Evolutionary conservation across 1,139 yeast genomes (phyloP).

Genomic region (Pichia inconspicua): DNA sequence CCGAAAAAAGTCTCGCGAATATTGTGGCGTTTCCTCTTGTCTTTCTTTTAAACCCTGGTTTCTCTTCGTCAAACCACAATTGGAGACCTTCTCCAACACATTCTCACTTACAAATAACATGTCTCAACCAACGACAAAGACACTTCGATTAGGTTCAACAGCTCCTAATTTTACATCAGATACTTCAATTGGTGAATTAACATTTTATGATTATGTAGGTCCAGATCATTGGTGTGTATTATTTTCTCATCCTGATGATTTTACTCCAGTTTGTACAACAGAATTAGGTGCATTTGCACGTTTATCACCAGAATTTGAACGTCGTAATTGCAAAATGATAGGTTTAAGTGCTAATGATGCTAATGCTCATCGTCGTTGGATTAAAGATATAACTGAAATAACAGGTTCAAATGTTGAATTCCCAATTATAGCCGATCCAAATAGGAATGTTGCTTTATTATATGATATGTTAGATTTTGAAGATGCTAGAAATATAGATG

Average conservation of each 20-base stretch:
- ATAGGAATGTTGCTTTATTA: slow-evolving; percentile 56
- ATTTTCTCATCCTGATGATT: slow-evolving; percentile 83
- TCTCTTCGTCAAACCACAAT: too few relatives aligned
- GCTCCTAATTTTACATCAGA: slow-evolving; percentile 78
- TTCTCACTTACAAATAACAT: slow-evolving; percentile 8
- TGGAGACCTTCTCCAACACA: too few relatives aligned
- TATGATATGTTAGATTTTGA: slow-evolving; percentile 76
- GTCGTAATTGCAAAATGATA: slow-evolving; percentile 67
- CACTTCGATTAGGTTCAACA: slow-evolving; percentile 48
- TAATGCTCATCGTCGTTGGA: slow-evolving; percentile 70
- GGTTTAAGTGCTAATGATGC: slow-evolving; percentile 72
- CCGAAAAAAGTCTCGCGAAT: too few relatives aligned
- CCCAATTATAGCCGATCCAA: slow-evolving; percentile 77
- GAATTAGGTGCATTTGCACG: slow-evolving; percentile 85
- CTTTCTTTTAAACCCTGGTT: too few relatives aligned
- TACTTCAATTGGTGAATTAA: slow-evolving; percentile 66
- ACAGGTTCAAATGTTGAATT: slow-evolving; percentile 58
- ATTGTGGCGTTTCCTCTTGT: background rate
- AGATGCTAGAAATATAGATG: slow-evolving; percentile 52
- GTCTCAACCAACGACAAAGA: slow-evolving; percentile 24
- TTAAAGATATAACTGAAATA: slow-evolving; percentile 73
- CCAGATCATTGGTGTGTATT: slow-evolving; percentile 63
- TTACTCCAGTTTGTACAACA: slow-evolving; percentile 86
- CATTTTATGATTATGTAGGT: slow-evolving; percentile 70
- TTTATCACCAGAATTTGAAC: slow-evolving; percentile 72